A percentile compares a stretch with the other conserved stretches of the same genome.
These are phyloP conservation scores for Penicillium sp. DNA, from an alignment of 2,329 filamentous ascomycete genomes.

Conservation along the genomic window DNA sequence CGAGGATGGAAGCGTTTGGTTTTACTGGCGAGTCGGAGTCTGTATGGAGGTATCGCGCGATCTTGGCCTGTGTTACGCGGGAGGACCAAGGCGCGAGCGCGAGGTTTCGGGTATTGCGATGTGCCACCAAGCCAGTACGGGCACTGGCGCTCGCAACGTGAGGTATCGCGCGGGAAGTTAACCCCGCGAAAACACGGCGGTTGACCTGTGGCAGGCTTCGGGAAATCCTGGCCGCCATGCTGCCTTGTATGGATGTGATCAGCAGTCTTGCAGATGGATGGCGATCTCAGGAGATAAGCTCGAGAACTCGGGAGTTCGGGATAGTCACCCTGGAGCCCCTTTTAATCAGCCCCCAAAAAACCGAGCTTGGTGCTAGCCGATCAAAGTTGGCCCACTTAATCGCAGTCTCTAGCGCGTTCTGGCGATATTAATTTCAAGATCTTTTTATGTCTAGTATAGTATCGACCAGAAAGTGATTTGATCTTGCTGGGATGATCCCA, in stretches of 20 bases:
- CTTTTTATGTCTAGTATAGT: too few relatives aligned
- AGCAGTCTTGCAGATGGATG: background rate
- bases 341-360: too few relatives aligned
- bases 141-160: background rate
- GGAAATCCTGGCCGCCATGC: conserved; percentile 2
- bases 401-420: too few relatives aligned
- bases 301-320: background rate
- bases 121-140: background rate
- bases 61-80: background rate
- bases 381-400: too few relatives aligned
- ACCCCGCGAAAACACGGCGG: background rate
- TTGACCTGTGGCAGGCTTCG: conserved; percentile 3
- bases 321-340: too few relatives aligned
- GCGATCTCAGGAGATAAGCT: conserved; percentile 1
- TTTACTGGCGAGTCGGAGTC: background rate
- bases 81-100: conserved; percentile 2
- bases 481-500: too few relatives aligned
- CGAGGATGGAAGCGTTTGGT: background rate
- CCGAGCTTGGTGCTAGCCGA: too few relatives aligned
- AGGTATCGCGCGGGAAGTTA: background rate
- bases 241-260: background rate
- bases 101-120: background rate
- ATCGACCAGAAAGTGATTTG: background rate
- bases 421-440: too few relatives aligned
- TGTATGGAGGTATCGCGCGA: conserved; percentile 4